These are phyloP conservation scores for Begonia masoniana DNA, from an alignment of 306 rosid species.

Conservation along the genomic window DNA sequence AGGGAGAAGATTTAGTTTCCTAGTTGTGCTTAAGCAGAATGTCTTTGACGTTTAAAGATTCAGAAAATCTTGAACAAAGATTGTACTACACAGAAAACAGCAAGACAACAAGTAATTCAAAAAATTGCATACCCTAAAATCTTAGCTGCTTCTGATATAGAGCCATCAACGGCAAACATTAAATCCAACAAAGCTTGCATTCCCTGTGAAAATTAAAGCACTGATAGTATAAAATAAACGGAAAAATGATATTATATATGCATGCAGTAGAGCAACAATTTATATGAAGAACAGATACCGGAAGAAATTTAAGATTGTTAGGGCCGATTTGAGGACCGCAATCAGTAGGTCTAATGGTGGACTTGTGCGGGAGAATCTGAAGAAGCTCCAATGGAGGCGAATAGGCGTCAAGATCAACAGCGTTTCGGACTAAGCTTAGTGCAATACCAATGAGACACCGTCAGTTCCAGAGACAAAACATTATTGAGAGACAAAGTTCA, in stretches of 20 bases:
- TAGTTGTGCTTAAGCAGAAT: too few species aligned
- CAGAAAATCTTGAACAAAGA: too few species aligned
- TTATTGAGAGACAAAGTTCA: background rate
- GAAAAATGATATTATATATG: conserved; percentile 7
- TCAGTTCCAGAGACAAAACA: background rate
- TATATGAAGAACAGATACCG: conserved; percentile 17
- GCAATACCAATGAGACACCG: conserved; percentile 1
- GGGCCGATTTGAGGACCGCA: conserved; percentile 77
- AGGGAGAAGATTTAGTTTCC: too few species aligned
- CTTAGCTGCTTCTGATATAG: conserved; percentile 75
- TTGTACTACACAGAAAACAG: too few species aligned
- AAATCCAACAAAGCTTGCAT: conserved; percentile 93
- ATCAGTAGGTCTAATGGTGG: conserved; percentile 61
- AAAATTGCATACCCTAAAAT: conserved; percentile 51
- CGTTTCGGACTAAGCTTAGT: conserved; percentile 39
- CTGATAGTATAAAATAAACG: background rate
- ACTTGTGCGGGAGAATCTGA: conserved; percentile 66
- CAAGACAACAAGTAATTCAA: conserved; percentile 6
- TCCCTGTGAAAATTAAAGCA: conserved; percentile 38
- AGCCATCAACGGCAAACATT: conserved; percentile 64
- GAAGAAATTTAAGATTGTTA: conserved; percentile 56
- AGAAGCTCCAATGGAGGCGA: conserved; percentile 73
- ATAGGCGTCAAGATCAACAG: conserved; percentile 53
- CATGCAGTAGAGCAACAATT: background rate
- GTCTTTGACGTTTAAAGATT: too few species aligned